Conservation (phyloP, 169 alveolate genomes). For the Plasmodium ovale region DNA sequence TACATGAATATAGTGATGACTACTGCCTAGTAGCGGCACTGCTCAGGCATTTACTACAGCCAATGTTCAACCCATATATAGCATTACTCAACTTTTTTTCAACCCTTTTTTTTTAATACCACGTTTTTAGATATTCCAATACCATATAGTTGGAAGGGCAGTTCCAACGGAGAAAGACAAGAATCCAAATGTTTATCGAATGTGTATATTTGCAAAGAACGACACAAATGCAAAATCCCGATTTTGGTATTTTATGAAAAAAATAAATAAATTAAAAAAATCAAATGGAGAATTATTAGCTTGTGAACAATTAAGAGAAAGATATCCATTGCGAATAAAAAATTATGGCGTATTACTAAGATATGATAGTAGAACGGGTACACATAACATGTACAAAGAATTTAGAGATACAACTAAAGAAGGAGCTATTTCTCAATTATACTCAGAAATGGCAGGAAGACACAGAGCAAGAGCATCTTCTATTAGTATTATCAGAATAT, state of each 20-base stretch:
- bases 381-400: constrained; percentile 99
- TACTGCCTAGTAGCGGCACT: background rate
- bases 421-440: constrained; percentile 98
- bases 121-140: constrained; percentile 87
- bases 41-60: background rate
- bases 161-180: constrained; percentile 95
- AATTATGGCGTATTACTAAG: constrained; percentile 98
- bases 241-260: constrained; percentile 98
- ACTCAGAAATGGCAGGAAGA: constrained; percentile 98
- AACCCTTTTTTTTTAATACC: background rate
- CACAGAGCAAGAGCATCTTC: constrained; percentile 97
- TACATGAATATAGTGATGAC: background rate
- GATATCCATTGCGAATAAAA: constrained; percentile 92
- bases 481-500: constrained; percentile 94
- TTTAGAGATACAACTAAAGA: constrained; percentile 95
- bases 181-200: constrained; percentile 92
- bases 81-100: background rate
- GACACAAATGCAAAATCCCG: constrained; percentile 97
- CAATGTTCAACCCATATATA: background rate
- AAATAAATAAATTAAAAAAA: constrained; percentile 95
- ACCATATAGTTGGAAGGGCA: constrained; percentile 96
- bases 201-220: constrained; percentile 98
- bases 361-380: constrained; percentile 98
- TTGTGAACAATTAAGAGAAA: constrained; percentile 91
- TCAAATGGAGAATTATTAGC: constrained; percentile 97